Percentiles rank a stretch among this genome's conserved stretches.
Conservation (phyloP, 305 asterid genomes). For the Andrographis paniculata region DNA sequence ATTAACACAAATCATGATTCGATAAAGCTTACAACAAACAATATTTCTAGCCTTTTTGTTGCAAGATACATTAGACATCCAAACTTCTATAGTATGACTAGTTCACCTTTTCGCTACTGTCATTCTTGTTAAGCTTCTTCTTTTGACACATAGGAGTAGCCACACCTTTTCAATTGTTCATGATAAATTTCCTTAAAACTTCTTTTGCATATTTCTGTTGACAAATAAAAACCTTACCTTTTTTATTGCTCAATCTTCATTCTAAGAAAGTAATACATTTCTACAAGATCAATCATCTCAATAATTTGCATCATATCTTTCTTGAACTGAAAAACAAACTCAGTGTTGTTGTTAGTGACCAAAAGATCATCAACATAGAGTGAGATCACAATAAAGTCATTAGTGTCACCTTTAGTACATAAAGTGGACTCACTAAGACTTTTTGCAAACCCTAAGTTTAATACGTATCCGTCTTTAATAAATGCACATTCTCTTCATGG, state of each 20-base stretch:
- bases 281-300: background rate
- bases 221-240: background rate
- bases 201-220: too few species aligned
- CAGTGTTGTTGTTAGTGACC: background rate
- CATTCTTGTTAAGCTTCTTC: background rate
- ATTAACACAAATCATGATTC: background rate
- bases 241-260: background rate
- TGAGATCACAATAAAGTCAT: background rate
- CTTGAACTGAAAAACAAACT: background rate
- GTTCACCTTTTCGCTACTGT: background rate
- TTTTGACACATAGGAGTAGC: background rate
- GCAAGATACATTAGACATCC: background rate
- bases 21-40: background rate
- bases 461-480: background rate
- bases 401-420: background rate
- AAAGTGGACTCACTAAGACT: background rate
- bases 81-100: background rate
- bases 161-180: too few species aligned
- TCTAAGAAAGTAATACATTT: background rate
- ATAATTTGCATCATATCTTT: background rate
- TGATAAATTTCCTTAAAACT: too few species aligned
- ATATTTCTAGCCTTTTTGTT: background rate
- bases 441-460: background rate
- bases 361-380: constrained; percentile 1
- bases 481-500: background rate